Conservation (phyloP, 2,329 filamentous ascomycete species). For the Fusarium sp. region DNA sequence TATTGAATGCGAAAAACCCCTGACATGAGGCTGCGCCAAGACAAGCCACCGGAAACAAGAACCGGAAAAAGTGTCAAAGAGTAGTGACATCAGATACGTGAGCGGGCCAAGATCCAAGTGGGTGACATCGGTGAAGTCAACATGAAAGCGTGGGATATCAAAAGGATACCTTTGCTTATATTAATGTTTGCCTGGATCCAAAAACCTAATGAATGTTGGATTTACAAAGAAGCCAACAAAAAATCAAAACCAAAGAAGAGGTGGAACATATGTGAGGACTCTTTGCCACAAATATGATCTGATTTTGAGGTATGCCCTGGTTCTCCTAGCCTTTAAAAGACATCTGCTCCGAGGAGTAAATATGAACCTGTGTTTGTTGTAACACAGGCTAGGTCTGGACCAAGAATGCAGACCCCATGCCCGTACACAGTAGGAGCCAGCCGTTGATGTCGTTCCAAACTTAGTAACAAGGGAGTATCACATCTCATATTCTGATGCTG, state of each 20-base stretch:
- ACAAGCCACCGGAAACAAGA: constrained; percentile 15
- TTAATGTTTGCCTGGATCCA: no score
- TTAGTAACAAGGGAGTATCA: not conserved
- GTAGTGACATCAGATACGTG: constrained; percentile 3
- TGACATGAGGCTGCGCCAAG: constrained; percentile 2
- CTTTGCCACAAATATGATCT: not conserved
- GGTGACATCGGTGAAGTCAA: no score
- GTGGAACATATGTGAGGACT: not conserved
- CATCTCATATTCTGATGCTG: not conserved
- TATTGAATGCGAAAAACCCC: constrained; percentile 3
- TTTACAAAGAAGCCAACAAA: no score
- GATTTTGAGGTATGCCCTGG: not conserved
- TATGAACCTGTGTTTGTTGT: not conserved
- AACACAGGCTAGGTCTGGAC: not conserved
- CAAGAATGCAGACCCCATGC: not conserved
- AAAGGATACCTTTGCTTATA: fast-evolving
- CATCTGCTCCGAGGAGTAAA: not conserved
- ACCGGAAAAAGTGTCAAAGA: constrained; percentile 5
- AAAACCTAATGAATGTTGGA: no score
- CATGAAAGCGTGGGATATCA: not conserved
- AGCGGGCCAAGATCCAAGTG: no score
- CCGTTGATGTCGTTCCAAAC: constrained; percentile 21
- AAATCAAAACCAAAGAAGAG: not conserved
- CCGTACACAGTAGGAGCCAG: not conserved
- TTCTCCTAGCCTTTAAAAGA: not conserved